These are phyloP conservation scores for Acrasis kona DNA, from an alignment of 78 protist species.

Conservation along the genomic window DNA sequence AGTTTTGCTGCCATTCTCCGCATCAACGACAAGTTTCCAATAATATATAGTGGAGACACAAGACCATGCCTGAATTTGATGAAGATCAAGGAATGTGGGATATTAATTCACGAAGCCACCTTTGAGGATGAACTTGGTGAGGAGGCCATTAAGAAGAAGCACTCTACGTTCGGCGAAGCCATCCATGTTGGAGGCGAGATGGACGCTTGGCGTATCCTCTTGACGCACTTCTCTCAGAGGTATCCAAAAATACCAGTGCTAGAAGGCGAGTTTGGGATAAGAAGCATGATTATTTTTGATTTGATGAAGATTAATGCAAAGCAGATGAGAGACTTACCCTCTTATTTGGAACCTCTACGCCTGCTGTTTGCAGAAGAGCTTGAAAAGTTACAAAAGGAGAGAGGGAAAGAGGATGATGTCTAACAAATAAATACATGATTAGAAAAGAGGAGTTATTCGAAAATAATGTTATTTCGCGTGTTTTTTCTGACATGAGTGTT, in stretches of 20 bases:
- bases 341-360: too few relatives aligned
- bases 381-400: too few relatives aligned
- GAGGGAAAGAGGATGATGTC: too few relatives aligned
- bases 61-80: conserved; percentile 55
- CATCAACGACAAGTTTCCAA: conserved; percentile 28
- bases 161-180: conserved; percentile 61
- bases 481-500: too few relatives aligned
- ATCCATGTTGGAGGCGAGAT: conserved; percentile 36
- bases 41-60: conserved; percentile 82
- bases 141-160: conserved; percentile 5
- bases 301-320: background rate
- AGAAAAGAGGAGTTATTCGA: too few relatives aligned
- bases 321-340: background rate
- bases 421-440: too few relatives aligned
- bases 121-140: conserved; percentile 42
- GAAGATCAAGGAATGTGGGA: conserved; percentile 29
- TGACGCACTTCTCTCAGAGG: conserved; percentile 87
- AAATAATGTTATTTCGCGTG: too few relatives aligned
- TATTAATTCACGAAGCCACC: conserved; percentile 91
- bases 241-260: conserved; percentile 52
- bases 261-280: background rate
- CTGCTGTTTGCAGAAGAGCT: too few relatives aligned
- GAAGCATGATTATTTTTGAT: conserved; percentile 17
- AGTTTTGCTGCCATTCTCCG: conserved; percentile 47
- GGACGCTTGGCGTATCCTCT: conserved; percentile 47